A percentile compares a stretch with the other conserved stretches of the same genome.
phyloP scores from a whole-genome alignment of 257 asterid species.

The Lycium ferocissimum region DNA sequence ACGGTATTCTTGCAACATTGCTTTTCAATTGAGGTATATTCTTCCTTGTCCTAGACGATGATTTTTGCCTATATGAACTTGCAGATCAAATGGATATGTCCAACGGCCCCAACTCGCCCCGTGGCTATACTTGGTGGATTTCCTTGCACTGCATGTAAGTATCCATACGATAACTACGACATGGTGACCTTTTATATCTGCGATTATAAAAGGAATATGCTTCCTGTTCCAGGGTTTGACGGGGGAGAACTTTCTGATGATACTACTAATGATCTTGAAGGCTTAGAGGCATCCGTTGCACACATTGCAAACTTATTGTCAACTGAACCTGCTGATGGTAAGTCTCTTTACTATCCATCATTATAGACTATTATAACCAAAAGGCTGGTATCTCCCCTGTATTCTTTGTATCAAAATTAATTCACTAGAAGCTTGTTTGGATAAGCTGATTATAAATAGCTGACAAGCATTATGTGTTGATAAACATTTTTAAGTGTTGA shows the following conservation, averaged over 20 bases:
- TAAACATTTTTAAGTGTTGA: no score
- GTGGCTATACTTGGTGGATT: conserved; percentile 94
- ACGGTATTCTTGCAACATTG: not conserved
- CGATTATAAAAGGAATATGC: not conserved
- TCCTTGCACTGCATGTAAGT: conserved; percentile 95
- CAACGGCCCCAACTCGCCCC: conserved; percentile 97
- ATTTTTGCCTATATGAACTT: conserved; percentile 67
- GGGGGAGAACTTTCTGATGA: conserved; percentile 94
- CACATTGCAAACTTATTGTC: conserved; percentile 91
- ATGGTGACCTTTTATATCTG: conserved; percentile 58
- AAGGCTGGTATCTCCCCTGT: not conserved
- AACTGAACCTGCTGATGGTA: conserved; percentile 94
- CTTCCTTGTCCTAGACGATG: not conserved
- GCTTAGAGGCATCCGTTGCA: conserved; percentile 90
- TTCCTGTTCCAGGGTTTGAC: conserved; percentile 75
- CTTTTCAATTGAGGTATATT: not conserved
- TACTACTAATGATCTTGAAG: conserved; percentile 84
- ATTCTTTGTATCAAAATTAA: not conserved
- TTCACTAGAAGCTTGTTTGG: no score
- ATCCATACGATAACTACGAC: conserved; percentile 41
- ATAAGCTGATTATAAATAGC: no score
- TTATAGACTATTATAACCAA: not conserved
- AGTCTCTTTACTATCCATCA: conserved; percentile 59
- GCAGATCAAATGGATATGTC: conserved; percentile 99
- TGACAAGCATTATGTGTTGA: no score